Evolutionary conservation across 805 yeast species (phyloP), one percentile per base, ranked within the genome.

Genomic region (Kodamaea lidongshanica): DNA sequence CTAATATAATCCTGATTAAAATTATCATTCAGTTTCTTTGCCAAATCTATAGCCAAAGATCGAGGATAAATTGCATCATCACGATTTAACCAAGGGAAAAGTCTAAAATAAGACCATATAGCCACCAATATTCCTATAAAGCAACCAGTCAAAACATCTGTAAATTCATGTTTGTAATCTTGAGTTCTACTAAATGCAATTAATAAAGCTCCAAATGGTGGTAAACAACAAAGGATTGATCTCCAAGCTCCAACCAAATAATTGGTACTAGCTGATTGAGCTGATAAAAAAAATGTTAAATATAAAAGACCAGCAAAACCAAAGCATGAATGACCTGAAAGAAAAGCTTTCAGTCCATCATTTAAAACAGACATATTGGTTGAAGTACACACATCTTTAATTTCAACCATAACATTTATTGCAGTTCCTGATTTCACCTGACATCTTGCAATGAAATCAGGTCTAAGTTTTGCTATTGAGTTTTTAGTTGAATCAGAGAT

Each of bases 91-190:
- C n/a, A n/a, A n/a, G 81, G 81, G 54, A 69, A 78, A 24, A 67
- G 54, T 19, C 79, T 56, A 41, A 67, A 52, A 42, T 78, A 79
- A 15, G 72, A 58, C 67, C 73, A 67, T 54, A 56, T 61, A 0
- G 88, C 89, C 19, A 79, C 56, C 3, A 61, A 35, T 4, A 58
- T 39, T 1, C 98, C 98, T 3, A 89, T 49, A 1, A 64, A 11
- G 16, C 81, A 64, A 3, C 98, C 98, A 10, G 79, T 47, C 2
- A 82, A 44, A 1, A 92, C 81, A 54, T 89, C 98, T 11, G 83
- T 63, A 49, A 84, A 86, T 56, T 89, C 96, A 50, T 89, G 98
- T 52, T 96, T 70, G 57, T 88, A 88, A 56, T 89, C 98, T 46
- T 82, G 80, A 1, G 95, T 84, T 45, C 98, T 71, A 22, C 92